phyloP scores from a whole-genome alignment of 163 green algal genomes.

The Volvox carteri region DNA sequence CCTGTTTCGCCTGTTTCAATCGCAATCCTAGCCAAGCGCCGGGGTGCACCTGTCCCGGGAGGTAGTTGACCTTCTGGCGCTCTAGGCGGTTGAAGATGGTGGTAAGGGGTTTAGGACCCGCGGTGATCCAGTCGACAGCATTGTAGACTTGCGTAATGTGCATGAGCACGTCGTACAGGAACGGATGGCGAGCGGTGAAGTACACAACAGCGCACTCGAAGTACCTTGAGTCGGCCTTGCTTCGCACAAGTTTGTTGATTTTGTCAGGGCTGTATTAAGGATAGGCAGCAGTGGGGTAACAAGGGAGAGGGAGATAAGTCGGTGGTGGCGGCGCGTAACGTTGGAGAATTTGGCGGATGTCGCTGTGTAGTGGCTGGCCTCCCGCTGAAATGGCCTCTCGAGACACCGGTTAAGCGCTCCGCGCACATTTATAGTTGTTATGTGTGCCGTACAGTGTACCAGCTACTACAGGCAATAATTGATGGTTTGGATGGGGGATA shows the following conservation, averaged over 20 bases:
- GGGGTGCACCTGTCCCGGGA: neutral
- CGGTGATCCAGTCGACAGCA: neutral
- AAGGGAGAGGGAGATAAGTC: too few relatives aligned
- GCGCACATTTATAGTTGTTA: too few relatives aligned
- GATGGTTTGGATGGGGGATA: too few relatives aligned
- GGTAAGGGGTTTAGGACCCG: slow-evolving; percentile 10
- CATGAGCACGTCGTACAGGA: neutral
- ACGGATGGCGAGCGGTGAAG: slow-evolving; percentile 4
- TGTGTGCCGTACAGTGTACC: too few relatives aligned
- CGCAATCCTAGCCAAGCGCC: slow-evolving; percentile 14
- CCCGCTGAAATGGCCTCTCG: too few relatives aligned
- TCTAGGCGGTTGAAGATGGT: neutral
- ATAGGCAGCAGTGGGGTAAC: neutral
- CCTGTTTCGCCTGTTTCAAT: neutral
- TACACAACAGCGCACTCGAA: slow-evolving; percentile 33
- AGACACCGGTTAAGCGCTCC: too few relatives aligned
- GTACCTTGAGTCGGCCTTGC: neutral
- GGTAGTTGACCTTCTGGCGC: neutral
- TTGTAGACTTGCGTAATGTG: neutral
- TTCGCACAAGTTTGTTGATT: slow-evolving; percentile 3
- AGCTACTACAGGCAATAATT: too few relatives aligned
- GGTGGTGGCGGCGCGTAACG: too few relatives aligned
- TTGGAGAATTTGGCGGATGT: too few relatives aligned
- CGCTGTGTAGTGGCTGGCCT: too few relatives aligned
- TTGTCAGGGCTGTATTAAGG: neutral